phyloP scores from a whole-genome alignment of 176 grass and related monocot species.

The Chrysopogon serrulatus region DNA sequence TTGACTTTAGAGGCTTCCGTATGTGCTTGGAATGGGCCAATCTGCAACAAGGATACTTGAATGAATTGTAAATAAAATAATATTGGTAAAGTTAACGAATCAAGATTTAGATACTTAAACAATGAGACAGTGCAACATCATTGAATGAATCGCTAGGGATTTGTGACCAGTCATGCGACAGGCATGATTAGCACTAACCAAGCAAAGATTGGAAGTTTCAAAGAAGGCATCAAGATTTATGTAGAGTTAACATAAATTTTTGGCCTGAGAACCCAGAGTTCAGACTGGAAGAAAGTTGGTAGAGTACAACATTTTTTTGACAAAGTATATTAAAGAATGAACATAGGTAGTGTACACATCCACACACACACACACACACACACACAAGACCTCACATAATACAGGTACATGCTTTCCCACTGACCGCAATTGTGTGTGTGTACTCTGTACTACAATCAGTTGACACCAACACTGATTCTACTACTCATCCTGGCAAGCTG shows the following conservation, averaged over 20 bases:
- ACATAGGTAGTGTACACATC: not conserved
- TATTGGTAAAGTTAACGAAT: constrained; percentile 1
- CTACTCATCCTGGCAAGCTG: not conserved
- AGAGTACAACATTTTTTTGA: not conserved
- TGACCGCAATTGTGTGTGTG: not conserved
- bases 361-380: not conserved
- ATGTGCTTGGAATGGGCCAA: constrained; percentile 77
- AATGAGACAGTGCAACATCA: not conserved
- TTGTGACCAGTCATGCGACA: not conserved
- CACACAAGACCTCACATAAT: not conserved
- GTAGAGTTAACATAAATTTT: not conserved
- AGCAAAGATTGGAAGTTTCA: not conserved
- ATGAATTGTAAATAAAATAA: constrained; percentile 17
- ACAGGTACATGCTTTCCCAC: not conserved
- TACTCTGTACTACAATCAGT: not conserved
- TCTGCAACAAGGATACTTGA: constrained; percentile 43
- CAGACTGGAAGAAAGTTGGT: not conserved
- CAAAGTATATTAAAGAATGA: not conserved
- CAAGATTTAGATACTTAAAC: not conserved
- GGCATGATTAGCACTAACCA: not conserved
- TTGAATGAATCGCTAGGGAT: not conserved
- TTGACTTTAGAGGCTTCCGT: constrained; percentile 68
- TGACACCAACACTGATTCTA: not conserved
- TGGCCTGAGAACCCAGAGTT: not conserved
- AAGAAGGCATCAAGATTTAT: not conserved